Percentiles rank a stretch among this genome's conserved stretches.
Evolutionary conservation across 441 rosid genomes (phyloP).

Genomic region (Euphorbia schlechtendalii): DNA sequence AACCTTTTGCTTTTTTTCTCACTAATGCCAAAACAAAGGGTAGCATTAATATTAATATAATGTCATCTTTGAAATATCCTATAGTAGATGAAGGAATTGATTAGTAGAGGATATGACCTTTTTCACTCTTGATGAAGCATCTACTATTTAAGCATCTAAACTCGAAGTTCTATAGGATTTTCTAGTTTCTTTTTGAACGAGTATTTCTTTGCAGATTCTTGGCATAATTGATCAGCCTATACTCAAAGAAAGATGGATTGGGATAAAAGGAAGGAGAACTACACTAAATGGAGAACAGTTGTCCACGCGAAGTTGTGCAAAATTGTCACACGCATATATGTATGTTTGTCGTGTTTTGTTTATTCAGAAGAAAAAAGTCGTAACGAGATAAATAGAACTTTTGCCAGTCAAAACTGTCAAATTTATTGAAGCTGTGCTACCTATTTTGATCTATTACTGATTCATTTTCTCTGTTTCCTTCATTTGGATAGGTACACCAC

Average conservation of each 20-base stretch:
- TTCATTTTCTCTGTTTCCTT: slow-evolving; percentile 2
- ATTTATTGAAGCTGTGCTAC: background rate
- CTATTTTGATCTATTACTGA: background rate
- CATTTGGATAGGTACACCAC: slow-evolving; percentile 73
- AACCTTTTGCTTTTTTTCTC: too few relatives aligned
- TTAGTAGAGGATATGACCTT: background rate
- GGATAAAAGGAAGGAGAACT: slow-evolving; percentile 68
- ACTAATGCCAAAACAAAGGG: background rate
- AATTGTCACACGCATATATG: slow-evolving; percentile 77
- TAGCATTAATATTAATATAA: background rate
- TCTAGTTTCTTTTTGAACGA: too few relatives aligned
- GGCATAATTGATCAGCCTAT: slow-evolving; percentile 91
- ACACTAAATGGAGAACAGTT: slow-evolving; percentile 67
- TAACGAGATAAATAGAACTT: too few relatives aligned
- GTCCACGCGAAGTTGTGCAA: slow-evolving; percentile 59
- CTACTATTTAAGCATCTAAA: background rate
- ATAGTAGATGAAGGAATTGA: background rate
- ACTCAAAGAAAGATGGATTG: slow-evolving; percentile 87
- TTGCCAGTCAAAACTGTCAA: too few relatives aligned
- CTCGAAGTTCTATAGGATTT: background rate
- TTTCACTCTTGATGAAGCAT: background rate
- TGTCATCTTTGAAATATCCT: background rate
- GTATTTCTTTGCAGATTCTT: slow-evolving; percentile 49
- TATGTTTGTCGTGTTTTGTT: slow-evolving; percentile 32
- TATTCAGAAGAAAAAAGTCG: too few relatives aligned